Base-by-base conservation (phyloP, 768 basidiomycete genomes). In the Pleurotus sapidus region DNA sequence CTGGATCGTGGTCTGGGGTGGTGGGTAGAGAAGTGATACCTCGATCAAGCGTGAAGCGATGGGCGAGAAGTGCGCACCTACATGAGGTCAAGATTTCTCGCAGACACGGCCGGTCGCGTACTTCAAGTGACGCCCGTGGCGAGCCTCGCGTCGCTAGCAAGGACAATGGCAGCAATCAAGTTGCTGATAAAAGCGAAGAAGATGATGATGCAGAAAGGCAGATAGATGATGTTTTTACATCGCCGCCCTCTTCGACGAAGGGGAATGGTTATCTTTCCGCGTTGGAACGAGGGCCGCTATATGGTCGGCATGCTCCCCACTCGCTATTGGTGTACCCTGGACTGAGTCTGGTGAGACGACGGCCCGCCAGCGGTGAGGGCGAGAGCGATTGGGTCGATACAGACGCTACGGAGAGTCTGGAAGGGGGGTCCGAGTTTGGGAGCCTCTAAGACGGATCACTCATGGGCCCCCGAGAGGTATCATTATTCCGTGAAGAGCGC, bases 371-470 rank as follows among this genome's bases (percentile, higher is more conserved):
- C 17, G 50, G 23, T 4, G 48, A 34, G 37, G 46, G 39, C 2
- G 58, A 62, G 14, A 50, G 47, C 18, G 61, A 62, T 49, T 62
- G 61, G 61, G 59, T 62, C 20, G 61, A 62, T 46, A 62, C 61
- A 4, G 61, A 62, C 39, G 42, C 38, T 5, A 14, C 37, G 27
- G 59, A 54, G 30, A 56, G 55, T 27, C 30, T 37, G 20, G 43
- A 56, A 17, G 55, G 42, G 9, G 42, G 42, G 8, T n/a, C 20
- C 42, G 42, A 45, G 42, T 23, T 45, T 14, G 42, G 42, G 9
- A 34, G 30, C 30, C 30, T 34, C 30, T 34, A 11, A 34, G 9
- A 11, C 11, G 30, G 30, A 34, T 34, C 8, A 11, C 30, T 34
- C 30, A 11, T 34, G 11, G 30, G 30, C 11, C 3, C 9, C 11